A percentile compares a stretch with the other conserved stretches of the same genome.
phyloP scores from a whole-genome alignment of 164 flowering plant species.

The Aristolochia fimbriata region DNA sequence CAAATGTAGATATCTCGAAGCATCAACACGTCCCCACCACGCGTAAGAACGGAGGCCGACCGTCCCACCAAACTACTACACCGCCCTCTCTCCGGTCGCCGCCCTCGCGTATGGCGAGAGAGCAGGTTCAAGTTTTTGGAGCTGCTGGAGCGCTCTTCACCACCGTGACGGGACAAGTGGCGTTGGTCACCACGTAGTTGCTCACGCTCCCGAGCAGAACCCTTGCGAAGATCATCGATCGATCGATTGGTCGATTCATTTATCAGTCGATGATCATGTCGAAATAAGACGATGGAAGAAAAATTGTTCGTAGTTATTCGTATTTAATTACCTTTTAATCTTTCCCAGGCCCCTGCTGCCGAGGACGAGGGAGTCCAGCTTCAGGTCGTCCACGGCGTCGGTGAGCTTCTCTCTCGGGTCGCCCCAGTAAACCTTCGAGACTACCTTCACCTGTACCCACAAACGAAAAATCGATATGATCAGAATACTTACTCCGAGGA shows the following conservation, averaged over 20 bases:
- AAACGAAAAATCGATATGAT: too few species aligned
- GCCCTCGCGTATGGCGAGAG: neutral
- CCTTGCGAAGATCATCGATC: too few species aligned
- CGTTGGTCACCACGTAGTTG: conserved; percentile 51
- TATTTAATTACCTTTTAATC: conserved; percentile 41
- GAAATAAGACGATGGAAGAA: neutral
- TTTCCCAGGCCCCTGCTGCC: conserved; percentile 67
- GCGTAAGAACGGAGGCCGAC: too few species aligned
- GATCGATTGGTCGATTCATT: too few species aligned
- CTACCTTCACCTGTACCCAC: conserved; percentile 37
- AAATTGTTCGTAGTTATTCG: too few species aligned
- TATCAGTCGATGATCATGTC: too few species aligned
- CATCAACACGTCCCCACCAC: too few species aligned
- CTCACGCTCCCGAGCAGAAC: conserved; percentile 71
- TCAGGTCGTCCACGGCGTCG: conserved; percentile 57
- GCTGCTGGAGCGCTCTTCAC: conserved; percentile 31
- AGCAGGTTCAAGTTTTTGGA: conserved; percentile 7
- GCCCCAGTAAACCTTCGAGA: conserved; percentile 68
- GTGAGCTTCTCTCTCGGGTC: conserved; percentile 69
- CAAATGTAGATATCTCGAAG: too few species aligned
- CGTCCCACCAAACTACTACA: too few species aligned
- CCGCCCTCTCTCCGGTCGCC: too few species aligned
- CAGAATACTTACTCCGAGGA: neutral
- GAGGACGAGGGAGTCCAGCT: conserved; percentile 49
- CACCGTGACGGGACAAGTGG: conserved; percentile 68